Evolutionary conservation across 768 basidiomycete genomes (phyloP).

Genomic region (Phanerochaete carnosa): DNA sequence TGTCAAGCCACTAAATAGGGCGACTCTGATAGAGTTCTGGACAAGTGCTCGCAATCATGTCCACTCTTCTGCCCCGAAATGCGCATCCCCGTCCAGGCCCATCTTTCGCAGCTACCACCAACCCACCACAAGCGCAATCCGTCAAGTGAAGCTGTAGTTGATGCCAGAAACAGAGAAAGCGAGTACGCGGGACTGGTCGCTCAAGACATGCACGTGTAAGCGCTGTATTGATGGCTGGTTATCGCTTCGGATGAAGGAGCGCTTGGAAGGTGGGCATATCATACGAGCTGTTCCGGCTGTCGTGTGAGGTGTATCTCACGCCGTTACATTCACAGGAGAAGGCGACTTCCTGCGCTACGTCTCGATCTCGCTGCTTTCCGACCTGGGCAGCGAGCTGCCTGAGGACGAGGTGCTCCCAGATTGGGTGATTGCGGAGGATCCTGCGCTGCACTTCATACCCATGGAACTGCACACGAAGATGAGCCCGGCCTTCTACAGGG

Average conservation of each 20-base stretch:
- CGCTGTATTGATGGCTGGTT: conserved; percentile 23
- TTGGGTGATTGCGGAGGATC: conserved; percentile 7
- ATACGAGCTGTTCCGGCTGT: neutral
- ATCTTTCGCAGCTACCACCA: neutral
- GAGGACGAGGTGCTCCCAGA: conserved; percentile 8
- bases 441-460: conserved; percentile 12
- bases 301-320: conserved; percentile 10
- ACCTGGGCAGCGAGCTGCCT: neutral
- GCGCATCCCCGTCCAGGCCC: neutral
- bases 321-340: conserved; percentile 2
- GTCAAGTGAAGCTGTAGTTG: neutral
- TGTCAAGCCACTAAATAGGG: neutral
- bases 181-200: neutral
- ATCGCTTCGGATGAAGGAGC: conserved; percentile 23
- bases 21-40: neutral
- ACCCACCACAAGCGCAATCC: neutral
- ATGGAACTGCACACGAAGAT: conserved; percentile 9
- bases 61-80: neutral
- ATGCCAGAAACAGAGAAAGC: neutral
- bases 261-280: conserved; percentile 18
- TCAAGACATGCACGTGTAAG: conserved; percentile 17
- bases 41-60: neutral
- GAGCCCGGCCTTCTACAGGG: conserved; percentile 25
- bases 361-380: conserved; percentile 2
- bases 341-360: conserved; percentile 10